Evolutionary conservation across 352 stramenopile genomes (phyloP).

Genomic region (Globisporangium canariense): DNA sequence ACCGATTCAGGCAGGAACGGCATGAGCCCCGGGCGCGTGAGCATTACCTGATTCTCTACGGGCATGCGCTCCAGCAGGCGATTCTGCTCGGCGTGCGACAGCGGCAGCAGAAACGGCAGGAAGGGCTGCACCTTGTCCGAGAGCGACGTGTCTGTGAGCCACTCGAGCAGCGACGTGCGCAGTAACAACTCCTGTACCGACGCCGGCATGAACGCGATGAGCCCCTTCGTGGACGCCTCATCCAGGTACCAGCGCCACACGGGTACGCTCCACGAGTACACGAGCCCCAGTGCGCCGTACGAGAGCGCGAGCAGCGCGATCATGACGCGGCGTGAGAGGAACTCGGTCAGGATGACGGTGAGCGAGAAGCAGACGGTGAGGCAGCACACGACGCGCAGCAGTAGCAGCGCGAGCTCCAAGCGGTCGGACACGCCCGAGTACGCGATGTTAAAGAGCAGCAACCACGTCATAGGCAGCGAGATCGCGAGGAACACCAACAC

Average conservation of each 20-base stretch:
- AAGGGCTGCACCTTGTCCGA: constrained; percentile 67
- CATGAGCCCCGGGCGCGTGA: constrained; percentile 69
- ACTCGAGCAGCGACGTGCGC: constrained; percentile 74
- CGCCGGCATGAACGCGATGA: constrained; percentile 60
- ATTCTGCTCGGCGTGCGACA: constrained; percentile 66
- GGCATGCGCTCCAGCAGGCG: constrained; percentile 67
- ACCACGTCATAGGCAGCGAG: constrained; percentile 53
- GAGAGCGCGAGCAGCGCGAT: constrained; percentile 59
- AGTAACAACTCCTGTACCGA: constrained; percentile 62
- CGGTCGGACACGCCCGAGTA: constrained; percentile 49
- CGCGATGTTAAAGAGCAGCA: constrained; percentile 64
- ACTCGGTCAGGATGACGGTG: constrained; percentile 76
- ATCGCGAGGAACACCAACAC: constrained; percentile 61
- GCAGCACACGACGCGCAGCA: constrained; percentile 63
- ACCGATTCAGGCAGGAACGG: constrained; percentile 54
- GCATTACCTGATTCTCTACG: constrained; percentile 58
- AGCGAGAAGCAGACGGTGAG: constrained; percentile 60
- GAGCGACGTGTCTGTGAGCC: constrained; percentile 75
- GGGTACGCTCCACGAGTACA: constrained; percentile 80
- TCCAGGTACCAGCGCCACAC: constrained; percentile 78
- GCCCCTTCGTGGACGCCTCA: constrained; percentile 44
- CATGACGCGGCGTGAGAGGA: constrained; percentile 69
- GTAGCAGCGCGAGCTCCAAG: constrained; percentile 50
- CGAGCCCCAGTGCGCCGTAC: constrained; percentile 57
- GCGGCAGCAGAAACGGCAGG: constrained; percentile 72